A percentile compares a stretch with the other conserved stretches of the same genome.
Evolutionary conservation across 2,329 filamentous ascomycete species (phyloP).

Genomic region (Trichophaea hybrida): DNA sequence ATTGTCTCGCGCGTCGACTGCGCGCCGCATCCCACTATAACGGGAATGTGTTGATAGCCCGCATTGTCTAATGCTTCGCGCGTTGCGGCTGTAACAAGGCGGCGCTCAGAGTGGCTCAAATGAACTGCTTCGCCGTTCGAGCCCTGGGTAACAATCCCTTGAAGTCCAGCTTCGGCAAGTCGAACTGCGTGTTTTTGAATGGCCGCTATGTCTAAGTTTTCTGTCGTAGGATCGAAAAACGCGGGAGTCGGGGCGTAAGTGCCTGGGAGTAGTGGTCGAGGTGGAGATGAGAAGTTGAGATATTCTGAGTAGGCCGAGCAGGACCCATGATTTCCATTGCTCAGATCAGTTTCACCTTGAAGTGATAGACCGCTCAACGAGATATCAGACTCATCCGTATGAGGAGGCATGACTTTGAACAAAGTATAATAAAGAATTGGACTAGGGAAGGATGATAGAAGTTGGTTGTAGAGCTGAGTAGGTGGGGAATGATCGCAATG

Average conservation of each 20-base stretch:
- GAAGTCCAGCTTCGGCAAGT: constrained; percentile 57
- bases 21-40: constrained; percentile 62
- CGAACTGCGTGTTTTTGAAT: constrained; percentile 49
- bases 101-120: constrained; percentile 55
- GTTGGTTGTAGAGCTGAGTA: not conserved
- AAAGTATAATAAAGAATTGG: not conserved
- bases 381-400: constrained; percentile 11
- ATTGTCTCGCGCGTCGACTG: constrained; percentile 62
- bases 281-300: constrained; percentile 4
- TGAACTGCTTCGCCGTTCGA: constrained; percentile 76
- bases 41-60: constrained; percentile 49
- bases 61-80: constrained; percentile 53
- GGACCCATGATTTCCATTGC: constrained; percentile 4
- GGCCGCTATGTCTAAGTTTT: constrained; percentile 51
- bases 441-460: not conserved
- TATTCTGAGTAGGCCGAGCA: not conserved
- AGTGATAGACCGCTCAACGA: constrained; percentile 16
- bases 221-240: constrained; percentile 51
- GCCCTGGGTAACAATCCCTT: constrained; percentile 61
- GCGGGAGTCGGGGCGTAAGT: constrained; percentile 62
- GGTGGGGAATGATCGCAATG: not conserved
- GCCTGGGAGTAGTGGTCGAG: constrained; percentile 31
- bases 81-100: constrained; percentile 52
- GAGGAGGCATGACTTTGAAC: constrained; percentile 1
- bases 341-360: constrained; percentile 13